These are phyloP conservation scores for Aspergillus oerlinghausenensis DNA, from an alignment of 2,329 filamentous ascomycete genomes.

Conservation along the genomic window DNA sequence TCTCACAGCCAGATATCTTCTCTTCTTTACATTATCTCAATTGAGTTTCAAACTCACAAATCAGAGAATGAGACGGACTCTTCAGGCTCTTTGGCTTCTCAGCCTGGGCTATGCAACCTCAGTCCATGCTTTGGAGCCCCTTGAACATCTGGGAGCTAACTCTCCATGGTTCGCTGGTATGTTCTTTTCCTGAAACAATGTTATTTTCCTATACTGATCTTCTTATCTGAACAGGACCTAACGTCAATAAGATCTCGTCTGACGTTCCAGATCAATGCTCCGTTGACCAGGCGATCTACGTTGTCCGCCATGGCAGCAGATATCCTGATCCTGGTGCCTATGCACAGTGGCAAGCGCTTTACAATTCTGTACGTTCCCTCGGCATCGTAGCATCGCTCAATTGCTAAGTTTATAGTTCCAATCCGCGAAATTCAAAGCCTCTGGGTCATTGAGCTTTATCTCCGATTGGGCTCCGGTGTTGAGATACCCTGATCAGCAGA, in stretches of 20 bases:
- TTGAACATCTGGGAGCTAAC: constrained; percentile 51
- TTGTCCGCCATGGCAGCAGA: constrained; percentile 58
- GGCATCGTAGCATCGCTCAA: background rate
- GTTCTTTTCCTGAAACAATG: constrained; percentile 3
- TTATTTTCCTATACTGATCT: background rate
- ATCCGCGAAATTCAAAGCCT: constrained; percentile 50
- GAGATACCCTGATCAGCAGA: constrained; percentile 51
- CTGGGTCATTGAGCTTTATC: constrained; percentile 53
- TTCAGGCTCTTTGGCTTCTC: constrained; percentile 5
- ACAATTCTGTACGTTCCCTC: constrained; percentile 15
- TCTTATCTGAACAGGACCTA: constrained; percentile 41
- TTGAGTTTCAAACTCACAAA: background rate
- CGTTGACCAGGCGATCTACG: constrained; percentile 58
- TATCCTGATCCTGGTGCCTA: constrained; percentile 61
- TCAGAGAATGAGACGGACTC: constrained; percentile 5
- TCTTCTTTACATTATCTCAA: background rate
- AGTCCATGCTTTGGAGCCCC: constrained; percentile 28
- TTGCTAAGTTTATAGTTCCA: constrained; percentile 44
- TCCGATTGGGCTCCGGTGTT: constrained; percentile 56
- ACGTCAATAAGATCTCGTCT: constrained; percentile 53
- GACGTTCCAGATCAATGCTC: constrained; percentile 53
- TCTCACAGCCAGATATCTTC: background rate
- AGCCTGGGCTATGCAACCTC: constrained; percentile 7
- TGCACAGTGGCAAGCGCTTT: constrained; percentile 47
- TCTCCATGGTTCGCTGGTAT: constrained; percentile 51